These are phyloP conservation scores for Saccharomyces paradoxus DNA, from an alignment of 805 yeast species.

Conservation along the genomic window DNA sequence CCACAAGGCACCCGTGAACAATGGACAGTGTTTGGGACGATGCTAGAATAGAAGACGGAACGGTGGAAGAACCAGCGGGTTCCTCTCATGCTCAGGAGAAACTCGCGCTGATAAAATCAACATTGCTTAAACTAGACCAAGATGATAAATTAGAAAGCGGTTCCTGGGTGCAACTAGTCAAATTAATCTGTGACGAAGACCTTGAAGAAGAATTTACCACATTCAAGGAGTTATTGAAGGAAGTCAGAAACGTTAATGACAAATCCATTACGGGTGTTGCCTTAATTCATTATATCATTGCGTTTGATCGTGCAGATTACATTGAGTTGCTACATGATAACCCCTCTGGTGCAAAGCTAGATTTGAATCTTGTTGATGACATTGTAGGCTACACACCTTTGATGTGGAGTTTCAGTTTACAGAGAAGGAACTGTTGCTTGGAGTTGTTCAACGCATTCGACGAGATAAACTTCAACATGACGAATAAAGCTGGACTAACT, in stretches of 20 bases:
- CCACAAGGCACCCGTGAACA: neutral
- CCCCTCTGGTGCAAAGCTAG: conserved; percentile 30
- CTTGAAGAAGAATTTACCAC: conserved; percentile 18
- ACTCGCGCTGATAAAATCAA: conserved; percentile 6
- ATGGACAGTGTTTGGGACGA: conserved; percentile 14
- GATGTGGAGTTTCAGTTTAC: conserved; percentile 79
- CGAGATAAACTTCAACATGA: conserved; percentile 39
- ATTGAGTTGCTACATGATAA: conserved; percentile 40
- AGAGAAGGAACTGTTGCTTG: conserved; percentile 46
- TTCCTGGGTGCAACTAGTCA: conserved; percentile 19
- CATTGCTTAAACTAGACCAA: conserved; percentile 4
- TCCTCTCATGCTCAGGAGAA: conserved; percentile 5
- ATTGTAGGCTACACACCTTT: conserved; percentile 55
- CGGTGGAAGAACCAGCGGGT: conserved; percentile 1
- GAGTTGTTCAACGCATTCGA: conserved; percentile 57
- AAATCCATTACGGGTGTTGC: conserved; percentile 34
- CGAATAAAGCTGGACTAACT: conserved; percentile 21
- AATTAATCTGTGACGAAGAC: conserved; percentile 16
- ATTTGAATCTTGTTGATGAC: conserved; percentile 45
- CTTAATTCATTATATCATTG: conserved; percentile 46
- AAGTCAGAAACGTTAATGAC: conserved; percentile 16
- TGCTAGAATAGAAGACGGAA: neutral
- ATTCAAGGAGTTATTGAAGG: conserved; percentile 11
- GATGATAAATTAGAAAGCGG: conserved; percentile 4
- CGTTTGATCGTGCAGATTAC: conserved; percentile 41